These are phyloP conservation scores for Trapa incisa DNA, from an alignment of 345 rosid species.

Conservation along the genomic window DNA sequence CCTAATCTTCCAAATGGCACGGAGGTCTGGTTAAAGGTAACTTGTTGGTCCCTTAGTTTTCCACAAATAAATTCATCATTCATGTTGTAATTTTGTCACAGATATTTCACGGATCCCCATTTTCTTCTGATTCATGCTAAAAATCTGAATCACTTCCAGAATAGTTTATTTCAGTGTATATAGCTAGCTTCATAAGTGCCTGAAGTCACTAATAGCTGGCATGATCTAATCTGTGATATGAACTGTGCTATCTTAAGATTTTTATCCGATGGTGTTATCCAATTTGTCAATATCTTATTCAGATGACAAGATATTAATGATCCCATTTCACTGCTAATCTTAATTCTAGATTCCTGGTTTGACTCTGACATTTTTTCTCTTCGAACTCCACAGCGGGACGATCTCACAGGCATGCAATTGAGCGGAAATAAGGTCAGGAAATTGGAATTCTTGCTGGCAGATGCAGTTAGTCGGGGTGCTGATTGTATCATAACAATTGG, in stretches of 20 bases:
- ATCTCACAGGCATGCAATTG: constrained; percentile 78
- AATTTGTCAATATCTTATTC: too few species aligned
- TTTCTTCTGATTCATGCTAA: too few species aligned
- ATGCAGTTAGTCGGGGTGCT: constrained; percentile 72
- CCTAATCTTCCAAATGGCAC: constrained; percentile 65
- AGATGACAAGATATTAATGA: too few species aligned
- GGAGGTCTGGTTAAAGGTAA: constrained; percentile 77
- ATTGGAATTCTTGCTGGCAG: constrained; percentile 77
- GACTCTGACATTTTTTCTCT: not conserved
- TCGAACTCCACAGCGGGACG: constrained; percentile 46
- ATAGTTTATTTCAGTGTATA: too few species aligned
- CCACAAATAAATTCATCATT: not conserved
- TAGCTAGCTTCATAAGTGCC: too few species aligned
- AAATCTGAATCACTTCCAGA: too few species aligned
- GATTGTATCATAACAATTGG: constrained; percentile 78
- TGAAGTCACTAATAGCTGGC: too few species aligned
- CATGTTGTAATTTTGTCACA: too few species aligned
- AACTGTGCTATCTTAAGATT: too few species aligned
- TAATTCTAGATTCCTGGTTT: not conserved
- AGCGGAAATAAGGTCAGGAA: constrained; percentile 89
- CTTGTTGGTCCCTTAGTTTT: not conserved
- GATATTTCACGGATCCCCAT: too few species aligned
- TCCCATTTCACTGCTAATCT: not conserved
- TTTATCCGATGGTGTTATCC: too few species aligned
- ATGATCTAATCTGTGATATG: too few species aligned